Evolutionary conservation across 2,329 filamentous ascomycete species (phyloP).

Genomic region (Xenoacremonium recifei): DNA sequence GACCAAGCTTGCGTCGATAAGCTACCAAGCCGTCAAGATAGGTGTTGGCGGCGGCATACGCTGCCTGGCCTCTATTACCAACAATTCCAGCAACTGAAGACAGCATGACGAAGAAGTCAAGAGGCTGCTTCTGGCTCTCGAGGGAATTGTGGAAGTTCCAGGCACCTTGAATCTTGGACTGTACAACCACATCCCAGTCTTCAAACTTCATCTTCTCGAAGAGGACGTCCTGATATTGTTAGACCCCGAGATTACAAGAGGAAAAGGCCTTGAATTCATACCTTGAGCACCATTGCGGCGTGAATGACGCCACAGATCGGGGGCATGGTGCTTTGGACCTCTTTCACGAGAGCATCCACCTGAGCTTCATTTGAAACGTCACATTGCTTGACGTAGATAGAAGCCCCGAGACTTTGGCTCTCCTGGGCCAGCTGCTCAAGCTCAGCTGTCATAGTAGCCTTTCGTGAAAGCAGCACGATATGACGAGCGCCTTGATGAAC

Average conservation of each 20-base stretch:
- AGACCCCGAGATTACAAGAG: background rate
- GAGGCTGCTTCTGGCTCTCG: constrained; percentile 24
- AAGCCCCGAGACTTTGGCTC: constrained; percentile 35
- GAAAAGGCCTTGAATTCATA: constrained; percentile 6
- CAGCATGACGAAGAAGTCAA: constrained; percentile 7
- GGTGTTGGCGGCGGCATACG: constrained; percentile 5
- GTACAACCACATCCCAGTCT: constrained; percentile 46
- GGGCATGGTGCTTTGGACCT: constrained; percentile 22
- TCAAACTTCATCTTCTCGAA: constrained; percentile 52
- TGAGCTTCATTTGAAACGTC: constrained; percentile 42
- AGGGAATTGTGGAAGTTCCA: constrained; percentile 54
- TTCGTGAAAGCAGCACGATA: constrained; percentile 36
- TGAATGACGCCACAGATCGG: constrained; percentile 46
- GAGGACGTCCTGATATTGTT: constrained; percentile 38
- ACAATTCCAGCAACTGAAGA: constrained; percentile 2
- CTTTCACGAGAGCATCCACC: constrained; percentile 25
- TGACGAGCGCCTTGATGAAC: constrained; percentile 33
- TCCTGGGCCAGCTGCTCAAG: constrained; percentile 41
- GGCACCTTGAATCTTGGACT: constrained; percentile 51
- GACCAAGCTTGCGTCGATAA: constrained; percentile 37
- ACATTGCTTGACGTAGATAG: constrained; percentile 46
- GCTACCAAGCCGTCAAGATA: constrained; percentile 3
- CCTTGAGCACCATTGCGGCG: constrained; percentile 42
- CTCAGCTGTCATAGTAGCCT: constrained; percentile 40
- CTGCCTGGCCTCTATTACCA: constrained; percentile 3